Evolutionary conservation across 176 grass and related monocot species (phyloP).

Genomic region (Aegilops umbellulata): DNA sequence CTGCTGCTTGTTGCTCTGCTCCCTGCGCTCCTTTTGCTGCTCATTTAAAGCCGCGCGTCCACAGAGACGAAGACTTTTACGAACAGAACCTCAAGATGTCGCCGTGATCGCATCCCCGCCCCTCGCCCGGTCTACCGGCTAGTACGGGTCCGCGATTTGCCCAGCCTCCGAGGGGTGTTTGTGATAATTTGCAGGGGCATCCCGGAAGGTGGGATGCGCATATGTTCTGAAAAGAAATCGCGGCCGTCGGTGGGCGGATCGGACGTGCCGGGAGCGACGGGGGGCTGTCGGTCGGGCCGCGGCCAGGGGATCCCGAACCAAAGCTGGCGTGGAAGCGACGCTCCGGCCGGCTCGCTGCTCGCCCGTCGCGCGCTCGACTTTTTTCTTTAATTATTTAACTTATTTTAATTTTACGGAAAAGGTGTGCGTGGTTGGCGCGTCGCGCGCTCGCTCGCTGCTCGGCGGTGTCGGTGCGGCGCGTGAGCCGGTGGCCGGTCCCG

Average conservation of each 20-base stretch:
- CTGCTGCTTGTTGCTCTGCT: background rate
- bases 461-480: background rate
- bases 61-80: background rate
- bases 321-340: background rate
- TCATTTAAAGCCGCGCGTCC: conserved; percentile 21
- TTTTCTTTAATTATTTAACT: background rate
- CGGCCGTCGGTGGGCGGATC: background rate
- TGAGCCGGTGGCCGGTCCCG: background rate
- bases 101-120: rapidly evolving
- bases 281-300: background rate
- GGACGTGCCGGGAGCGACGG: background rate
- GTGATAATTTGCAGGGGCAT: background rate
- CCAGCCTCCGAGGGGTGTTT: rapidly evolving
- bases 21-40: background rate
- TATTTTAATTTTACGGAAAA: background rate
- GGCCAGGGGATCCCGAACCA: background rate
- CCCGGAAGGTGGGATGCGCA: background rate
- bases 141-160: rapidly evolving
- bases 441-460: background rate
- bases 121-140: background rate
- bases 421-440: background rate
- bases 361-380: background rate
- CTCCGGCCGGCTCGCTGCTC: background rate
- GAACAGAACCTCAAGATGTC: no score
- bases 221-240: background rate